Percentiles rank a stretch among this genome's conserved stretches.
phyloP scores from a whole-genome alignment of 2,329 filamentous ascomycete species.

The Thelonectria olida region DNA sequence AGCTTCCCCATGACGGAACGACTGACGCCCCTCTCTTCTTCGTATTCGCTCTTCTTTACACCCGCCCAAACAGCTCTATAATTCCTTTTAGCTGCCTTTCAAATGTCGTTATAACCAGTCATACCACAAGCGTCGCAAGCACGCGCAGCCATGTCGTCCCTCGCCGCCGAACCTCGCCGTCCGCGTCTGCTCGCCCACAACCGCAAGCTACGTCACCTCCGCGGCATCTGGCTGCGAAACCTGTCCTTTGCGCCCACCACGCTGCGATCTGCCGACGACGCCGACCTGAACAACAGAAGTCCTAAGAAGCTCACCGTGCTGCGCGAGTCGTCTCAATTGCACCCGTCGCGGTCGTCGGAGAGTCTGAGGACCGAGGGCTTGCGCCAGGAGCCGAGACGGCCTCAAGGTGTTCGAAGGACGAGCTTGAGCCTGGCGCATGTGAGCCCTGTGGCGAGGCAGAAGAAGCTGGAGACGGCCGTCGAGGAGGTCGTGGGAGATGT shows the following conservation, averaged over 20 bases:
- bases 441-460: conserved; percentile 68
- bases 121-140: conserved; percentile 30
- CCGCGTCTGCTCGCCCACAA: conserved; percentile 75
- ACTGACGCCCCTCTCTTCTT: conserved; percentile 1
- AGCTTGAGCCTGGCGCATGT: conserved; percentile 60
- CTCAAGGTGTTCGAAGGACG: conserved; percentile 51
- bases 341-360: conserved; percentile 65
- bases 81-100: not conserved
- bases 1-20: conserved; percentile 35
- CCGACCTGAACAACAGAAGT: conserved; percentile 74
- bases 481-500: conserved; percentile 81
- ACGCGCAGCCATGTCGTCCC: conserved; percentile 45
- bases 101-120: conserved; percentile 31
- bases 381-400: conserved; percentile 50
- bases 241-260: conserved; percentile 71
- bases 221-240: conserved; percentile 88
- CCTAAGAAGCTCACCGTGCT: conserved; percentile 71
- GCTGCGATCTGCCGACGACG: conserved; percentile 80
- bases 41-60: not conserved
- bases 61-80: not conserved
- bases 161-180: conserved; percentile 51
- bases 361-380: conserved; percentile 51
- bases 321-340: conserved; percentile 57
- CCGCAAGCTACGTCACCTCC: conserved; percentile 86
- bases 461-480: conserved; percentile 77